These are phyloP conservation scores for Suillus occidentalis DNA, from an alignment of 768 basidiomycete genomes.

Conservation along the genomic window DNA sequence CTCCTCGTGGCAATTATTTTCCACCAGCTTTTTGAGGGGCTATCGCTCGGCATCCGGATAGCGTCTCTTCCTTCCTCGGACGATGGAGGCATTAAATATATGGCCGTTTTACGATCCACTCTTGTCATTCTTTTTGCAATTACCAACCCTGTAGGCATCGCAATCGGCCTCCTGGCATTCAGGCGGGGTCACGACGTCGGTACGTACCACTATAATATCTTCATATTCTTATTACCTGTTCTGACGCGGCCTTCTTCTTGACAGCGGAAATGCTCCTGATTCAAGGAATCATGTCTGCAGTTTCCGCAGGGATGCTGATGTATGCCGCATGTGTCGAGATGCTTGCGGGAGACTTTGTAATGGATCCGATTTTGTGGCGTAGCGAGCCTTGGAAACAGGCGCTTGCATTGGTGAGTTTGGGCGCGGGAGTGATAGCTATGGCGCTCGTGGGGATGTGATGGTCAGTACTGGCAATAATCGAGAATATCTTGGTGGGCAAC, in stretches of 20 bases:
- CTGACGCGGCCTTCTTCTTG: background rate
- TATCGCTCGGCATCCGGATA: constrained; percentile 81
- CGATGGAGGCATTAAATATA: constrained; percentile 19
- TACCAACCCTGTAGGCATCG: constrained; percentile 72
- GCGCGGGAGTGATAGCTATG: constrained; percentile 65
- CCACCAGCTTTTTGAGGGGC: constrained; percentile 83
- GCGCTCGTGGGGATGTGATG: constrained; percentile 45
- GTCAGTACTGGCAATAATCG: background rate
- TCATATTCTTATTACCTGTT: constrained; percentile 5
- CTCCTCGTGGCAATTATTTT: constrained; percentile 75
- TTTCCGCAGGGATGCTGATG: constrained; percentile 81
- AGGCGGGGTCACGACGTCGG: constrained; percentile 29
- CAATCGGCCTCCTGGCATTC: constrained; percentile 54
- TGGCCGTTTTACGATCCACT: constrained; percentile 45
- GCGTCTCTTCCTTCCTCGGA: constrained; percentile 55
- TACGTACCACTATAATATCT: constrained; percentile 15
- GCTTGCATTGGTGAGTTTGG: constrained; percentile 58
- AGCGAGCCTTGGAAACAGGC: constrained; percentile 40
- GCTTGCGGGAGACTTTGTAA: constrained; percentile 84
- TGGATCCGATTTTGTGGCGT: constrained; percentile 54
- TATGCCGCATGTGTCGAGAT: constrained; percentile 86
- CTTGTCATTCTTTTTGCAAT: constrained; percentile 67
- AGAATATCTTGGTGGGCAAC: background rate
- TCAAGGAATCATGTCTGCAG: constrained; percentile 77
- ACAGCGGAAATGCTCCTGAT: constrained; percentile 51